Evolutionary conservation across 1,284 basidiomycete species (phyloP).

Genomic region (Malassezia furfur): DNA sequence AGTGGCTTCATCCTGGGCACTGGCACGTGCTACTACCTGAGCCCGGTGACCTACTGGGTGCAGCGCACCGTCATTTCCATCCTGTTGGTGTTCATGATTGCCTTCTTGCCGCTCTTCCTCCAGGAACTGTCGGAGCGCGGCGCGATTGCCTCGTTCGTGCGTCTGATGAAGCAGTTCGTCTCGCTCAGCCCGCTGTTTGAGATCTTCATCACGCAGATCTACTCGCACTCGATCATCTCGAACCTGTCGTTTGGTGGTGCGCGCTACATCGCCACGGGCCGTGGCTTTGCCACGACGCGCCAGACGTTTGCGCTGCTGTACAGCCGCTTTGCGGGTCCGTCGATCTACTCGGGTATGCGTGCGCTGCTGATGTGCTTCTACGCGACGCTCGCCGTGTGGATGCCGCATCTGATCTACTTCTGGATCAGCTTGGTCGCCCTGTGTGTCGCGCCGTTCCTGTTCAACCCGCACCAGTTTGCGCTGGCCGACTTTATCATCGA

Average conservation of each 20-base stretch:
- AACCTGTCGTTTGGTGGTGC: slow-evolving; percentile 48
- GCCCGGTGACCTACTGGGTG: slow-evolving; percentile 47
- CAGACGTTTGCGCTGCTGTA: slow-evolving; percentile 46
- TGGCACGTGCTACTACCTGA: slow-evolving; percentile 47
- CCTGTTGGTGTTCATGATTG: slow-evolving; percentile 49
- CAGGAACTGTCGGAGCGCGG: slow-evolving; percentile 48
- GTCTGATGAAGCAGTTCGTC: slow-evolving; percentile 47
- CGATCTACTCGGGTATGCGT: slow-evolving; percentile 47
- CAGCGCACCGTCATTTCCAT: slow-evolving; percentile 48
- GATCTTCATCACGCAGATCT: slow-evolving; percentile 47
- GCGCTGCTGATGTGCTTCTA: slow-evolving; percentile 44
- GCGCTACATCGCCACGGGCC: slow-evolving; percentile 48
- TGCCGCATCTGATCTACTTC: slow-evolving; percentile 48
- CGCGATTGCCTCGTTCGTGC: slow-evolving; percentile 43
- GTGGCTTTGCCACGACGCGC: slow-evolving; percentile 47
- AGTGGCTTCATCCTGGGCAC: slow-evolving; percentile 43
- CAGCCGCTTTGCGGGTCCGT: slow-evolving; percentile 46
- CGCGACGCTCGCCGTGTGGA: slow-evolving; percentile 47
- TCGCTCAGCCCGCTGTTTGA: slow-evolving; percentile 46
- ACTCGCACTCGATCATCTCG: slow-evolving; percentile 47
- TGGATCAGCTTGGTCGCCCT: slow-evolving; percentile 46
- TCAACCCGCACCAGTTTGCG: slow-evolving; percentile 49
- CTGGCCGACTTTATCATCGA: slow-evolving; percentile 48
- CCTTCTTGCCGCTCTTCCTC: slow-evolving; percentile 47
- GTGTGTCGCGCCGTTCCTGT: slow-evolving; percentile 47